Percentiles rank a stretch among this genome's conserved stretches.
Conservation (phyloP, 768 basidiomycete genomes). For the Lentinula edodes region DNA sequence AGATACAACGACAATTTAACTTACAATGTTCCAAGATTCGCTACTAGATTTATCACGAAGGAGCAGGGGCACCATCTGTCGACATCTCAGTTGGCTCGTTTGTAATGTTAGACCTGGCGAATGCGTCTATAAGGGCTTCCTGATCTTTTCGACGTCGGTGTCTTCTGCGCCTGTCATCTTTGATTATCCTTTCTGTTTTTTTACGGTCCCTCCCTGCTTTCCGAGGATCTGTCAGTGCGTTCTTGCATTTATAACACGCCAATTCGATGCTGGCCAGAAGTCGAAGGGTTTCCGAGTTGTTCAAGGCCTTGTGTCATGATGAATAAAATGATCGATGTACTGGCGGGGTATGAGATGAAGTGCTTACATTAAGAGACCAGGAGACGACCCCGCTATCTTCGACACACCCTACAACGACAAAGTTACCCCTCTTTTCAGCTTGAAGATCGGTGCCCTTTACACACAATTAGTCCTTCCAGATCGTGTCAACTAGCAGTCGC, state of each 20-base stretch:
- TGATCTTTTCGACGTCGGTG: constrained; percentile 82
- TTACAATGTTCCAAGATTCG: not conserved
- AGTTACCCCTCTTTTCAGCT: constrained; percentile 85
- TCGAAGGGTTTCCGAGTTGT: constrained; percentile 78
- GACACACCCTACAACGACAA: constrained; percentile 77
- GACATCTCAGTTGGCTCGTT: constrained; percentile 14
- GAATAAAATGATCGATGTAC: constrained; percentile 3
- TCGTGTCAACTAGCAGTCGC: constrained; percentile 9
- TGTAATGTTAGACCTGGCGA: constrained; percentile 50
- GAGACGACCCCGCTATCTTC: constrained; percentile 71
- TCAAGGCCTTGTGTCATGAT: constrained; percentile 52
- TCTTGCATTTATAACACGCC: constrained; percentile 74
- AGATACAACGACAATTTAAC: not conserved
- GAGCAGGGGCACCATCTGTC: not conserved
- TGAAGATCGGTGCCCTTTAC: constrained; percentile 62
- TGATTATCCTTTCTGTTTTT: constrained; percentile 75
- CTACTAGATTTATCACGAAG: not conserved
- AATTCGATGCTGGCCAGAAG: constrained; percentile 81
- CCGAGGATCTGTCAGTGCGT: constrained; percentile 63
- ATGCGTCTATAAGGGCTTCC: constrained; percentile 76
- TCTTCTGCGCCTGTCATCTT: constrained; percentile 75
- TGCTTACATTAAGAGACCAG: constrained; percentile 76
- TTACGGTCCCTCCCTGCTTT: constrained; percentile 58
- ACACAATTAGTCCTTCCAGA: not conserved
- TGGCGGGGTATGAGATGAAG: constrained; percentile 1